Evolutionary conservation across 1,284 basidiomycete species (phyloP), one percentile per base, ranked within the genome.

Genomic region (Phylloboletellus chloephorus): DNA sequence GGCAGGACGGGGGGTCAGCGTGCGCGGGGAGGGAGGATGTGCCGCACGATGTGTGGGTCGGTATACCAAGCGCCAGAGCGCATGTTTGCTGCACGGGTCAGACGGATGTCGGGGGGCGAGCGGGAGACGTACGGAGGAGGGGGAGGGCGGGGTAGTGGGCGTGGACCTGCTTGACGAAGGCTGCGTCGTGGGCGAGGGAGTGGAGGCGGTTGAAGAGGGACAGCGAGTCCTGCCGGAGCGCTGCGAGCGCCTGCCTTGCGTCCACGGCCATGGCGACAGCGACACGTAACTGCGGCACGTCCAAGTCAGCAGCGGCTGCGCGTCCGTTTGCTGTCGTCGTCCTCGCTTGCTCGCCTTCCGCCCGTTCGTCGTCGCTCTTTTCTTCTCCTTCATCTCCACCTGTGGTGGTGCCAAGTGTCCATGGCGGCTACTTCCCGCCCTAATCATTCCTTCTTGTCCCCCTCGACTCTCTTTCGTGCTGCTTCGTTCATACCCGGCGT

Each of bases 21-120:
- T 22, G 12, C 20, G n/a, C 7, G 3, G 4, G 10, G 2, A 25
- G 5, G 23, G 5, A 19, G 0, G 29, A 21, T 3, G 4, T 15
- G 42, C n/a, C 73, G 55, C 54, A 82, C 81, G 38, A 78, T 72
- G 4, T 54, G 46, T 4, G 92, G 88, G 51, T 88, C 74, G 6
- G 85, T 80, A 62, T 97, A 98, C 94, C 95, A 98, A 4, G 86
- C 87, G 1, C 94, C 94, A 54, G 93, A 97, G 15, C 94, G 77
- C 54, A 95, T 73, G 60, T 98, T 98, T 3, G 93, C 91, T 86
- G 55, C 32, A 22, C 3, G 1, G 16, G 13, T 47, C 12, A 37
- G 37, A 15, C 9, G n/a, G 15, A 33, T 2, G 4, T 15, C 12
- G 3, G 17, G 6, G 5, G 1, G 2, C 24, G 20, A 30, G 1